phyloP scores from a whole-genome alignment of 2,329 filamentous ascomycete genomes.

The Pseudogymnoascus sp. region DNA sequence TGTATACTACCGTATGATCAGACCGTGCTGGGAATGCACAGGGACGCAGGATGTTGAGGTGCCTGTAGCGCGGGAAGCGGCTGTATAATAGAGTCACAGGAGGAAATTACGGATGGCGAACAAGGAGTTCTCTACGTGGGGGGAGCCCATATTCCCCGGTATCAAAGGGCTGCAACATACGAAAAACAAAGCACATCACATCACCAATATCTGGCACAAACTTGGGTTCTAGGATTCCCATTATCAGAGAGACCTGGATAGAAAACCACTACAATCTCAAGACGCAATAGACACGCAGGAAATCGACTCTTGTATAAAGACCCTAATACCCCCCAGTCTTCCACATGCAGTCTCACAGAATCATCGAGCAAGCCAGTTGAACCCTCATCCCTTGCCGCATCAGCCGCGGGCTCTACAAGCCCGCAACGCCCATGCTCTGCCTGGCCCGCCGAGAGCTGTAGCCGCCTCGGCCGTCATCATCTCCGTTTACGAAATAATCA shows the following conservation, averaged over 20 bases:
- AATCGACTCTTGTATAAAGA: slow-evolving; percentile 8
- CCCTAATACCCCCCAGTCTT: background rate
- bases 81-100: background rate
- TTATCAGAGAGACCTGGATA: background rate
- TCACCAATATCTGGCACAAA: background rate
- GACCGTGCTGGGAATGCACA: background rate
- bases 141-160: background rate
- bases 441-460: slow-evolving; percentile 5
- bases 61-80: background rate
- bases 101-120: background rate
- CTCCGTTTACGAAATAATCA: slow-evolving; percentile 4
- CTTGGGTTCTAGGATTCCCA: background rate
- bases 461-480: background rate
- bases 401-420: background rate
- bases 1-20: background rate
- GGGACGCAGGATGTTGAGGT: background rate
- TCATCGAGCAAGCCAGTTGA: slow-evolving; percentile 3
- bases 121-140: background rate
- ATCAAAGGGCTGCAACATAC: background rate
- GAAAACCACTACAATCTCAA: slow-evolving; percentile 5
- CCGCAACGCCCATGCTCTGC: background rate
- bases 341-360: slow-evolving; percentile 5
- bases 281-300: slow-evolving; percentile 4
- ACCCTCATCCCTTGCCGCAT: background rate
- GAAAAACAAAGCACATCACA: background rate